Evolutionary conservation across 2,329 filamentous ascomycete genomes (phyloP).

Genomic region (Talaromyces amestolkiae): DNA sequence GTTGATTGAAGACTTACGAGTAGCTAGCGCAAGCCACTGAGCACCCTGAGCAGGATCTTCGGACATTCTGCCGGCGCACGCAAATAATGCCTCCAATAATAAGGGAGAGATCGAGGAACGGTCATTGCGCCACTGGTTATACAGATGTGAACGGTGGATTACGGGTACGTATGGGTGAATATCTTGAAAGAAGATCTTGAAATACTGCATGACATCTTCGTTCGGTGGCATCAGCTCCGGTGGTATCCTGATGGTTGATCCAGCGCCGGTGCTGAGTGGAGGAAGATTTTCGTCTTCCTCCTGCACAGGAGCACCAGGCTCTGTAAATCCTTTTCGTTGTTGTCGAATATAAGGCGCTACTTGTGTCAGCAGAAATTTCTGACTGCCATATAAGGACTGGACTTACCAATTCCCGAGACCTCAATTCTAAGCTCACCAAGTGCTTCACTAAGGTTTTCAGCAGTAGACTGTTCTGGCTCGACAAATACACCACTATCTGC

Average conservation of each 20-base stretch:
- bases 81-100: constrained; percentile 85
- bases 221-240: constrained; percentile 91
- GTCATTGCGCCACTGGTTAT: constrained; percentile 83
- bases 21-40: constrained; percentile 88
- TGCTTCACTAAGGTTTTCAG: constrained; percentile 72
- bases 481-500: constrained; percentile 52
- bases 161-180: constrained; percentile 93
- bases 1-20: constrained; percentile 57
- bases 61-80: constrained; percentile 78
- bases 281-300: constrained; percentile 74
- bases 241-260: constrained; percentile 80
- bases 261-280: constrained; percentile 64
- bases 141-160: constrained; percentile 76
- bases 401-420: constrained; percentile 76
- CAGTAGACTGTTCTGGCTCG: constrained; percentile 63
- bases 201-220: constrained; percentile 75
- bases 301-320: constrained; percentile 55
- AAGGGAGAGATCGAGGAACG: constrained; percentile 83
- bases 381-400: neutral
- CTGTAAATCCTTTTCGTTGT: constrained; percentile 50
- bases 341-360: constrained; percentile 79
- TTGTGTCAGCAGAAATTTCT: neutral
- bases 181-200: constrained; percentile 84
- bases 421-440: constrained; percentile 85
- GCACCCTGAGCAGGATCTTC: constrained; percentile 81